A percentile compares a stretch with the other conserved stretches of the same genome.
Conservation (phyloP, 352 stramenopile genomes). For the Pythium brassicae region DNA sequence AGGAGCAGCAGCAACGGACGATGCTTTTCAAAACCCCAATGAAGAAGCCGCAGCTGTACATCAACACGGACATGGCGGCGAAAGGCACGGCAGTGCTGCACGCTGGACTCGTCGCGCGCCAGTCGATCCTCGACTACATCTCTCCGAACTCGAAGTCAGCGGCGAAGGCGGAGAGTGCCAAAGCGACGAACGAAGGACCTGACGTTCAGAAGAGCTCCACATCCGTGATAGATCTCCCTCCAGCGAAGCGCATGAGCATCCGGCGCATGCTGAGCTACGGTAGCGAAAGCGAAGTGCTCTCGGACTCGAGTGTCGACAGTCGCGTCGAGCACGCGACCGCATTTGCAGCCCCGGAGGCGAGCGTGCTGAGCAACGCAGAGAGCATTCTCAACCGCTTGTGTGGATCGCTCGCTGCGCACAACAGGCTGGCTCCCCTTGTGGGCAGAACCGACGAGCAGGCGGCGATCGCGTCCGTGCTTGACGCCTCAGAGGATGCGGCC, state of each 20-base stretch:
- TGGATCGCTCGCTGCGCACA: constrained; percentile 15
- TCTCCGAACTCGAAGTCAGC: constrained; percentile 14
- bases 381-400: constrained; percentile 29
- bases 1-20: not conserved
- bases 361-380: constrained; percentile 11
- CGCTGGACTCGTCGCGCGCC: not conserved
- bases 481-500: constrained; percentile 1
- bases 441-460: constrained; percentile 36
- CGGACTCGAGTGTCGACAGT: constrained; percentile 8
- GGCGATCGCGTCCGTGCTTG: constrained; percentile 26
- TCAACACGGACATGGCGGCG: not conserved
- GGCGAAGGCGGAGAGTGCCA: not conserved
- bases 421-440: constrained; percentile 20
- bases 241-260: constrained; percentile 7
- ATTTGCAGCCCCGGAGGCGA: not conserved
- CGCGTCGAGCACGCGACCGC: not conserved
- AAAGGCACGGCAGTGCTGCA: too few species aligned
- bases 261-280: constrained; percentile 12
- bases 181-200: too few species aligned
- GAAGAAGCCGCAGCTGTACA: constrained; percentile 8
- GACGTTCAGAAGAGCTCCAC: not conserved
- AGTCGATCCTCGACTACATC: constrained; percentile 17
- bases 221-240: not conserved
- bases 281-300: constrained; percentile 9
- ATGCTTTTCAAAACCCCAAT: constrained; percentile 10